Base-by-base conservation (phyloP, 805 yeast genomes). In the Zygotorulaspora sp. region DNA sequence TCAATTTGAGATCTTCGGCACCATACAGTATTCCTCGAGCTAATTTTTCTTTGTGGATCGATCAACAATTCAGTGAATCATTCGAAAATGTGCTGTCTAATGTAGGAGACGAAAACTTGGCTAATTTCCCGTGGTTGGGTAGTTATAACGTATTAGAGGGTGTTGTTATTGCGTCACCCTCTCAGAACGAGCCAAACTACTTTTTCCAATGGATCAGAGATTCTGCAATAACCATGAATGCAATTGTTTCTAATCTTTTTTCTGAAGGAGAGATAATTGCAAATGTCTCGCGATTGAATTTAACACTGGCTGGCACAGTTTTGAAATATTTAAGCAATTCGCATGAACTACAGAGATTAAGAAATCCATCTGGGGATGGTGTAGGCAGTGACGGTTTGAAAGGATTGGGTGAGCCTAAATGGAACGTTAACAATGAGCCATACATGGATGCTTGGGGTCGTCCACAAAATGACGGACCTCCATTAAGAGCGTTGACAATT, bases 401-500 rank as follows among this genome's bases (percentile, higher is more conserved):
- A 6, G 87, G 85, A 2, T 67, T 89, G 22, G 97, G 97, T 2
- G 97, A 90, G 58, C 97, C 97, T 6, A 90, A 90, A 59, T 90
- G 83, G 55, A 58, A 71, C 57, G 76, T 79, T 3, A 74, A 86
- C 55, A 80, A 82, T 16, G 51, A 75, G 0, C 68, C 83, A 1
- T 90, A 83, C 52, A 58, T 60, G 5, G 79, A 66, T 2, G 58
- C 66, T 23, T 90, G 97, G 97, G 97, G 97, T 2, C 70, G 97
- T 49, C 97, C 97, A 1, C 97, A 90, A 62, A 74, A 87, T 43
- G 97, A 90, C 59, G 97, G 97, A 0, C 96, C 97, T 1, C 89
- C 94, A 1, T 68, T 90, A 40, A 71, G 97, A 50, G 71, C 79
- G 8, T 71, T 81, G 39, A 72, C 95, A 1, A 69, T 80, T 15